phyloP scores from a whole-genome alignment of 2,329 filamentous ascomycete species.

The Aspergillus clavatus region DNA sequence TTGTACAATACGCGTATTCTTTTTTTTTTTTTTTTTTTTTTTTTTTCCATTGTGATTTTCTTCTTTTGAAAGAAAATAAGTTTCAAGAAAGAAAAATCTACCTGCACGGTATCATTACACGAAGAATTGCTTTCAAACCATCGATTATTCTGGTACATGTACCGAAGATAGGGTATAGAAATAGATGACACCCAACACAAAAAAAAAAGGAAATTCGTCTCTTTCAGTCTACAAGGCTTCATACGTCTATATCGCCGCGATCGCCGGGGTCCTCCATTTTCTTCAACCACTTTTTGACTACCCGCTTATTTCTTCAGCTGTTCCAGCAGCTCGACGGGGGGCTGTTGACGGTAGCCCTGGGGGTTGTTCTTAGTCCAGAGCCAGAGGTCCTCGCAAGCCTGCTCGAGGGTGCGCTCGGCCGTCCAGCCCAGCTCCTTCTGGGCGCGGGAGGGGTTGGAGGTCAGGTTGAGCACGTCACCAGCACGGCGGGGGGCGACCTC shows the following conservation, averaged over 20 bases:
- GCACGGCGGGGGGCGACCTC: slow-evolving; percentile 75
- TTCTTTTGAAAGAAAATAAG: slow-evolving; percentile 1
- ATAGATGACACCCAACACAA: slow-evolving; percentile 5
- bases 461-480: slow-evolving; percentile 91
- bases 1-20: too few relatives aligned
- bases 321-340: slow-evolving; percentile 75
- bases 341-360: slow-evolving; percentile 85
- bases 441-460: slow-evolving; percentile 80
- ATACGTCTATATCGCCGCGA: slow-evolving; percentile 5
- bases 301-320: slow-evolving; percentile 35
- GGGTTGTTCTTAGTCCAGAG: slow-evolving; percentile 97
- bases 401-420: slow-evolving; percentile 82
- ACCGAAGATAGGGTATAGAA: not conserved
- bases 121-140: not conserved
- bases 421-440: slow-evolving; percentile 90
- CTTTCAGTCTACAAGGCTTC: slow-evolving; percentile 25
- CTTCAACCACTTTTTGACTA: not conserved
- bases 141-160: not conserved
- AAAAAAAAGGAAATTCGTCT: slow-evolving; percentile 34
- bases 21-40: too few relatives aligned
- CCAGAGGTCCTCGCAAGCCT: slow-evolving; percentile 93
- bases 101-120: too few relatives aligned
- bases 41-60: not conserved
- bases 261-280: not conserved
- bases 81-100: slow-evolving; percentile 1